Base-by-base conservation (phyloP, 208 protist genomes). In the Strigomonas galati region DNA sequence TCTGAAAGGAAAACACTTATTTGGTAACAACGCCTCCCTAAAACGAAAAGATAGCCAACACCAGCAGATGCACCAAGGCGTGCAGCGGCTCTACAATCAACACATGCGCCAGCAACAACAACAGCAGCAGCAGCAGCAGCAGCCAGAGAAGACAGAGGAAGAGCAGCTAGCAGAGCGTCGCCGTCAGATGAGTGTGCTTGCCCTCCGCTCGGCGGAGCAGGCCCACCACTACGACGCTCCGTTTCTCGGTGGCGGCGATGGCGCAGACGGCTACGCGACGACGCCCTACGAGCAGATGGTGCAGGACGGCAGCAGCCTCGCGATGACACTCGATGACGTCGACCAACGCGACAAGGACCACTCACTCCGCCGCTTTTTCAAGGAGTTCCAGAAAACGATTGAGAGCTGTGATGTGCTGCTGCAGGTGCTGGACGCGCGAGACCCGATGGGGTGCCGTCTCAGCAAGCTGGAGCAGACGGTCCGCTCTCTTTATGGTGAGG, bases 351-450 rank as follows among this genome's bases (percentile, higher is more conserved):
- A 79, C 21, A 58, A 69, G 35, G 86, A 93, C 62, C 74, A 82
- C 59, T 93, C 91, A 0, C 79, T 96, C 27, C 81, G 84, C 14
- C 91, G 91, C 26, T 96, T 96, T 61, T 93, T 84, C 56, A 95
- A 95, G 61, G 87, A 94, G 74, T 97, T 97, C 60, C 78, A 91
- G 48, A 83, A 87, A 48, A 94, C 98, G 14, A 87, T 98, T 1
- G 91, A 98, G 65, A 87, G 69, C 54, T 86, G 85, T 57, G 97
- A 99, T 75, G 95, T 99, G n/a, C 89, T 99, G 32, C 74, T 99
- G 5, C 92, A 99, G 75, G 97, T 99, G 23, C 76, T 99, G 1
- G 98, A 99, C 76, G 97, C 97, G 0, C 84, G 98, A 56, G 98
- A 99, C 76, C 98, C 98, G 30, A 75, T 98, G 2, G 97, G 97